Evolutionary conservation across 495 filamentous ascomycete genomes (phyloP).

Genomic region (Neurospora africana): DNA sequence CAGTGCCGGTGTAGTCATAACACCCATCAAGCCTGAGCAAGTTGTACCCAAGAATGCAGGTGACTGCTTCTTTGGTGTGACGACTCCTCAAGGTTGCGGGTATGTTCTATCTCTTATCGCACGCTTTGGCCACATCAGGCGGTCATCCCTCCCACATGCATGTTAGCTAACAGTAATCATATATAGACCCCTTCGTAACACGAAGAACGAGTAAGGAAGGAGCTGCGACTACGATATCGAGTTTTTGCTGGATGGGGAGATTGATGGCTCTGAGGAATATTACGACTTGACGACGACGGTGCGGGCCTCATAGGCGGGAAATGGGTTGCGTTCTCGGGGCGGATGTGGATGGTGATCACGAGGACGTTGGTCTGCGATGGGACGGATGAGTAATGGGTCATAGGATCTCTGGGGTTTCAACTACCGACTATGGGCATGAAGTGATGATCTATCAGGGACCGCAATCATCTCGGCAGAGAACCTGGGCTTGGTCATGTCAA

Average conservation of each 20-base stretch:
- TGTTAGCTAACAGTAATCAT: not conserved
- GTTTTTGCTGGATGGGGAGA: not conserved
- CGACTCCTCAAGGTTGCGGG: slow-evolving; percentile 39
- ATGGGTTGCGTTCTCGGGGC: not conserved
- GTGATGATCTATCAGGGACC: not conserved
- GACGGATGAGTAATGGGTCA: not conserved
- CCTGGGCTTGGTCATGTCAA: not conserved
- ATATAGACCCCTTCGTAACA: not conserved
- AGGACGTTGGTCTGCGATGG: not conserved
- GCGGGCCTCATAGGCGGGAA: not conserved
- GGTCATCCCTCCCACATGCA: not conserved
- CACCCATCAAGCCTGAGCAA: slow-evolving; percentile 33
- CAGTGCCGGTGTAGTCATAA: slow-evolving; percentile 37
- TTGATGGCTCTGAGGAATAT: not conserved
- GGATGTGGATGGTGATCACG: not conserved
- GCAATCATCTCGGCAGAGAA: not conserved
- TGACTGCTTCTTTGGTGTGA: slow-evolving; percentile 41
- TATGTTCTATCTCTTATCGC: slow-evolving; percentile 16
- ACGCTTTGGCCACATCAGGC: too few species aligned
- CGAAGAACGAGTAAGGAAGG: not conserved
- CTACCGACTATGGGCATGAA: not conserved
- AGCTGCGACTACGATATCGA: not conserved
- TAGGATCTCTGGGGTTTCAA: not conserved
- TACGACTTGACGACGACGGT: not conserved
- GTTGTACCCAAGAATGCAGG: slow-evolving; percentile 28